Base-by-base conservation (phyloP, 2,329 filamentous ascomycete genomes). In the Juglanconis sp. region DNA sequence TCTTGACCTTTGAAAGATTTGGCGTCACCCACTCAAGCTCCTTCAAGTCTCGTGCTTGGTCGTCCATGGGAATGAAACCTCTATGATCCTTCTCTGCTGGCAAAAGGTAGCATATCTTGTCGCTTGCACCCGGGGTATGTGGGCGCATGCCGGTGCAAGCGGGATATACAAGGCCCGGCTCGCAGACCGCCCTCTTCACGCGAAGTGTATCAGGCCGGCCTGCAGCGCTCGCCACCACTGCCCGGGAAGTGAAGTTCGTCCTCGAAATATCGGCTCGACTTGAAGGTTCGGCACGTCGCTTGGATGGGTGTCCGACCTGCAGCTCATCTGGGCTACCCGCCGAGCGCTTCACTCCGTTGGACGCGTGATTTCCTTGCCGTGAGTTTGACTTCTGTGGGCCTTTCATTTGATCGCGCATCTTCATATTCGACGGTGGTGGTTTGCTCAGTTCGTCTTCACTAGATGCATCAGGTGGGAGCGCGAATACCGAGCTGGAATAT, bases 11-110 rank as follows among this genome's bases (percentile, higher is more conserved):
- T 13, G 47, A 52, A 5, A 50, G 10, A 31, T 47, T 56, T 6
- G 59, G 59, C n/a, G 32, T 50, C 8, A 63, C 51, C 62, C 62
- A 63, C 11, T 17, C 42, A 10, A 63, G 62, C 9, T 55, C 59
- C 11, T 32, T 24, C 3, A 47, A 11, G 5, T 9, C 9, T 35
- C 32, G 3, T 32, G 46, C 53, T 32, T 3, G 34, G n/a, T 34
- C 7, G 30, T 62, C 56, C 3, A 51, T 35, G 40, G 49, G 42
- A 11, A 56, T 35, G 49, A 63, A 62, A 5, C 5, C 17, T 15
- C 1, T 9, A 6, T 11, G 34, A 11, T 8, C 15, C 1, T 36
- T 13, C 9, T 4, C 15, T 3, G 24, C n/a, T 17, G 46, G 4
- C 6, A 49, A n/a, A 7, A 63, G 31, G 35, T 24, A 30, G 40